Evolutionary conservation across 73 alveolate genomes (phyloP).

Genomic region (Symbiodinium pilosum): DNA sequence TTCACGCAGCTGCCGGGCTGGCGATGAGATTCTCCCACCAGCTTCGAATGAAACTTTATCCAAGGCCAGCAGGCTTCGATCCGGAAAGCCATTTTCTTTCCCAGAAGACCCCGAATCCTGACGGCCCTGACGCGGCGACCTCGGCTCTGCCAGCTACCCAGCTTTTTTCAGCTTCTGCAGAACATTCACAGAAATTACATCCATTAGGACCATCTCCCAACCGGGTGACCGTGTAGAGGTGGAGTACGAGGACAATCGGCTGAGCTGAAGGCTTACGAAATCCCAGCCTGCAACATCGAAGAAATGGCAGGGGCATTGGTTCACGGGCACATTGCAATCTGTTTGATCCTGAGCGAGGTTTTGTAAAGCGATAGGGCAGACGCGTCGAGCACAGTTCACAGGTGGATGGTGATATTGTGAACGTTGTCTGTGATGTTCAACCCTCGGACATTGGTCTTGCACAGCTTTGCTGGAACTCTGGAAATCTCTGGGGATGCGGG

Average conservation of each 20-base stretch:
- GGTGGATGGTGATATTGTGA: slow-evolving; percentile 83
- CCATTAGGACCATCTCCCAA: not conserved
- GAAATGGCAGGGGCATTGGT: slow-evolving; percentile 54
- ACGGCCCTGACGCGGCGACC: no score
- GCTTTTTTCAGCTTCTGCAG: no score
- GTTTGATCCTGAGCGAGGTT: not conserved
- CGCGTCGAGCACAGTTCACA: not conserved
- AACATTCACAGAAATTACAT: not conserved
- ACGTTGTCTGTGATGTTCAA: slow-evolving; percentile 60
- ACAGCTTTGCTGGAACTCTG: not conserved
- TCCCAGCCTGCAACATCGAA: no score
- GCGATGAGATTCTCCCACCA: no score
- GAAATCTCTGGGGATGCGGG: not conserved
- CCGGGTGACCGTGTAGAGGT: slow-evolving; percentile 85
- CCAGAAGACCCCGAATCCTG: not conserved
- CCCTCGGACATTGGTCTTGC: not conserved
- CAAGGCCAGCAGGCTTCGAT: slow-evolving; percentile 9
- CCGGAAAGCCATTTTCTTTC: slow-evolving; percentile 47
- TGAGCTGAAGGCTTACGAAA: no score
- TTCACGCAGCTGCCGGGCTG: slow-evolving; percentile 4
- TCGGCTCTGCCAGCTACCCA: no score
- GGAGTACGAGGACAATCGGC: slow-evolving; percentile 89
- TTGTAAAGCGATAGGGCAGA: not conserved
- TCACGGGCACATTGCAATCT: slow-evolving; percentile 79
- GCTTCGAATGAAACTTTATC: not conserved